Evolutionary conservation across 2,329 filamentous ascomycete genomes (phyloP), one percentile per base, ranked within the genome.

Genomic region (Trichoderma sp.): DNA sequence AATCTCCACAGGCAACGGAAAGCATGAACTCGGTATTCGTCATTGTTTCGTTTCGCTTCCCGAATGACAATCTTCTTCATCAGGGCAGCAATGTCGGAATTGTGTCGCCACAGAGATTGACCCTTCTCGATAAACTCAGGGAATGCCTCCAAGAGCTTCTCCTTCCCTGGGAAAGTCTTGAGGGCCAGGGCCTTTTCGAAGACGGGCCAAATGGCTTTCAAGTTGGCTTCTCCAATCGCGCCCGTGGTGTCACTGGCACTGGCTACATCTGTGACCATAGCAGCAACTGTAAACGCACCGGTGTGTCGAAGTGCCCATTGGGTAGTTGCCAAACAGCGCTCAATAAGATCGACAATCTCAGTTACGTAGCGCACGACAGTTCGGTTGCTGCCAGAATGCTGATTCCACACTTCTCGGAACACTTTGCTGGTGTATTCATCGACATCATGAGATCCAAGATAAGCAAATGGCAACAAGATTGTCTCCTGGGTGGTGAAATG

Each of bases 131-230:
- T 88, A 73, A 98, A 95, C 68, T 88, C 86, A 4, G 93, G 90
- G 77, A 95, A 93, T 6, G 92, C 90, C 52, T 89, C 85, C 3
- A 98, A 83, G 35, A 99, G 87, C 72, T 88, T 89, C 79, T 97
- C 93, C 76, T 99, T 99, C 25, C 93, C 93, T 0, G 91, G 86
- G 84, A 97, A 99, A 0, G 94, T 97, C 83, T 97, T 98, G 13
- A 97, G 88, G 2, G 88, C 87, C 48, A 98, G 80, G 1, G 92
- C 89, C 74, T 91, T 92, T 71, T 97, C 92, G 57, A 97, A 84
- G 2, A 90, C 86, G 0, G 92, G 92, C 94, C 94, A 99, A 25
- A 97, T 82, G 17, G 81, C 80, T 71, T 84, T 82, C 19, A 92
- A 83, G 48, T 89, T 87, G 3, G 83, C 75, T 19, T 85, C 82